These are phyloP conservation scores for Hippophae rhamnoides DNA, from an alignment of 306 rosid genomes.

Conservation along the genomic window DNA sequence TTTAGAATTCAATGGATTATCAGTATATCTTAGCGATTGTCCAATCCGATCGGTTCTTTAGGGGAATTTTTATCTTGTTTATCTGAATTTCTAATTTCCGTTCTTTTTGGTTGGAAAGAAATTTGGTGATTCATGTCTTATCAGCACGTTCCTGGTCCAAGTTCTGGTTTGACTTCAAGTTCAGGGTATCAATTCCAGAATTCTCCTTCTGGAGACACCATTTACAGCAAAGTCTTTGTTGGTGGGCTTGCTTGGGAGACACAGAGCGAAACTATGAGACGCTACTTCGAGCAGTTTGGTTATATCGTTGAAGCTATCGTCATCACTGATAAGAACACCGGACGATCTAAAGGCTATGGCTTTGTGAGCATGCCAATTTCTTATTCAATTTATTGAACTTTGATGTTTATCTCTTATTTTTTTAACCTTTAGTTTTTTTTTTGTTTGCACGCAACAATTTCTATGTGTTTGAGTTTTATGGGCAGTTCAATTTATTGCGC, in stretches of 20 bases:
- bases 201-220: constrained; percentile 90
- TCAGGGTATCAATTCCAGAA: constrained; percentile 59
- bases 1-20: constrained; percentile 24
- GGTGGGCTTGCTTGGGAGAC: constrained; percentile 99
- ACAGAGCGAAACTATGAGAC: constrained; percentile 81
- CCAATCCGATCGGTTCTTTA: constrained; percentile 19
- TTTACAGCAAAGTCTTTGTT: constrained; percentile 84
- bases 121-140: constrained; percentile 55
- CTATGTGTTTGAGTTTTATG: neutral
- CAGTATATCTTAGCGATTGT: constrained; percentile 25
- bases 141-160: constrained; percentile 57
- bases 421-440: neutral
- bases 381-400: neutral
- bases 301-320: constrained; percentile 94
- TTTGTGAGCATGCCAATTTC: constrained; percentile 55
- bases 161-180: constrained; percentile 81
- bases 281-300: constrained; percentile 73
- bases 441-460: neutral
- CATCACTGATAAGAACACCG: constrained; percentile 79
- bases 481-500: too few species aligned
- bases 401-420: neutral
- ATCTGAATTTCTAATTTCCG: neutral
- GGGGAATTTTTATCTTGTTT: constrained; percentile 7
- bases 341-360: constrained; percentile 97
- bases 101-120: neutral